A percentile compares a stretch with the other conserved stretches of the same genome.
Evolutionary conservation across 257 asterid species (phyloP).

Genomic region (Agastache rugosa): DNA sequence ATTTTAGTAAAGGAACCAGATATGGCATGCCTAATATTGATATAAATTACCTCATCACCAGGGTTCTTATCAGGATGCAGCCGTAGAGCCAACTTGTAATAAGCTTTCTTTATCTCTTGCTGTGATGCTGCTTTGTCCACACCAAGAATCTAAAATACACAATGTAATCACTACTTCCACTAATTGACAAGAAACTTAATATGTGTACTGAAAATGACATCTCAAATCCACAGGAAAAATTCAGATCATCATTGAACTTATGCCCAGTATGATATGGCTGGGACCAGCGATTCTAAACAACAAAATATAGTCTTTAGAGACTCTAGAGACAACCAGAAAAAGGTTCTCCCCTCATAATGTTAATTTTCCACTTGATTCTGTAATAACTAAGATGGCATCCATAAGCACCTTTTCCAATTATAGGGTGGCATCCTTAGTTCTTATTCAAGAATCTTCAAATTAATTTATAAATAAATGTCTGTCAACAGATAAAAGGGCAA

Average conservation of each 20-base stretch:
- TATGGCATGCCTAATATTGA: conserved; percentile 7
- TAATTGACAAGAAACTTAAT: neutral
- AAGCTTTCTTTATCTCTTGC: conserved; percentile 83
- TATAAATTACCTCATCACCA: conserved; percentile 66
- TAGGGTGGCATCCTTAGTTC: neutral
- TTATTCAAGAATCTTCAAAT: neutral
- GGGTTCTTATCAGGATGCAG: conserved; percentile 96
- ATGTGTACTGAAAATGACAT: neutral
- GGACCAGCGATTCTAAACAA: neutral
- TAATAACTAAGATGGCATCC: neutral
- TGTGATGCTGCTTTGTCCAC: conserved; percentile 80
- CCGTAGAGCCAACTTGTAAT: conserved; percentile 83
- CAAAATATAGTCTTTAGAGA: neutral
- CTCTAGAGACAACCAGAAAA: neutral
- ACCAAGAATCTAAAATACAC: conserved; percentile 67
- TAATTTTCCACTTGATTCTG: neutral
- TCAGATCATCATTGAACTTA: neutral
- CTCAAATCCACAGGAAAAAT: neutral
- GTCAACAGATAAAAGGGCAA: neutral
- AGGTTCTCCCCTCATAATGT: neutral
- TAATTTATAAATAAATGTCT: neutral
- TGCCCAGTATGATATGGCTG: neutral
- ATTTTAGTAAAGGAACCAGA: conserved; percentile 5
- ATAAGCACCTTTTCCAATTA: neutral
- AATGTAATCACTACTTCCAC: conserved; percentile 15